phyloP scores from a whole-genome alignment of 2,329 filamentous ascomycete species.

The Beauveria australis region DNA sequence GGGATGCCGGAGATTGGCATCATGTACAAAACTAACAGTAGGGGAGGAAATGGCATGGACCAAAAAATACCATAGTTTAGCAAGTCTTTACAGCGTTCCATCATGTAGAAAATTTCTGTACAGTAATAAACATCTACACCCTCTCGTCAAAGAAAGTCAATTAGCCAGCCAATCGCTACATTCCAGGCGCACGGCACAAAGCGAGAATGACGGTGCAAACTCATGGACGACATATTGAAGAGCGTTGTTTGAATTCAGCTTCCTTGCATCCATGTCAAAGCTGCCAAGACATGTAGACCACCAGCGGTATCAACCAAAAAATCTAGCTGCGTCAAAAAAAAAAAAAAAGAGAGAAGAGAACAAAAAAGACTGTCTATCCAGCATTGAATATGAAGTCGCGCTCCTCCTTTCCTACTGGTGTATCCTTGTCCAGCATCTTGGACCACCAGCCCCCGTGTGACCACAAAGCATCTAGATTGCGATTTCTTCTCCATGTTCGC shows the following conservation, averaged over 20 bases:
- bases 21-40: slow-evolving; percentile 1
- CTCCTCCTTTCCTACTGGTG: background rate
- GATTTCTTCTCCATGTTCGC: background rate
- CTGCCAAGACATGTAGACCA: background rate
- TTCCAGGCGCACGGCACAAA: background rate
- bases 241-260: background rate
- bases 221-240: background rate
- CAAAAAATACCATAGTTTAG: background rate
- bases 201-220: background rate
- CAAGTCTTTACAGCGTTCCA: background rate
- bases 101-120: slow-evolving; percentile 2
- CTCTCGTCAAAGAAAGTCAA: background rate
- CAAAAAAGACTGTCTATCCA: slow-evolving; percentile 12
- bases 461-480: background rate
- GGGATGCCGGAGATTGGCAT: background rate
- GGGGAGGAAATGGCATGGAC: background rate
- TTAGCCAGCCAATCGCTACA: too few relatives aligned
- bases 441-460: background rate
- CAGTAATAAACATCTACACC: background rate
- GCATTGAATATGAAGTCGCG: background rate
- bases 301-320: slow-evolving; percentile 15
- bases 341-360: slow-evolving; percentile 12
- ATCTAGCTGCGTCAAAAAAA: slow-evolving; percentile 5
- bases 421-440: background rate
- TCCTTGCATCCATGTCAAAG: background rate